Base-by-base conservation (phyloP, 805 yeast genomes). In the Saturnispora diversa region DNA sequence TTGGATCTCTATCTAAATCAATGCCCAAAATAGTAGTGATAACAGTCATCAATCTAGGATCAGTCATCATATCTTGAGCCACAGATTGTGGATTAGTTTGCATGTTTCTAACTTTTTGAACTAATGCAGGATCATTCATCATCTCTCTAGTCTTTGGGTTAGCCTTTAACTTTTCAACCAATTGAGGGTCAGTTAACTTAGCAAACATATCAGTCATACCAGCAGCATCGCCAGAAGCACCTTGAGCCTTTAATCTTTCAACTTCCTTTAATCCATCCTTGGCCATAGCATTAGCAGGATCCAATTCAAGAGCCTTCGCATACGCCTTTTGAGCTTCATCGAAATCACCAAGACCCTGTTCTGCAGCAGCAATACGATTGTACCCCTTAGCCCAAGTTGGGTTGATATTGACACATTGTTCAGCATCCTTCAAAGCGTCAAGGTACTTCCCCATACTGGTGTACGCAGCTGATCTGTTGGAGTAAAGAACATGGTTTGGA, bases 371-470 rank as follows among this genome's bases (percentile, higher is more conserved):
- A 27, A 83, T 82, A 63, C 99, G 80, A 55, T 79, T 83, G 69
- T 83, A 84, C 35, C 97, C 98, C 64, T 92, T 92, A 17, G 96
- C 87, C 97, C 97, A 92, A 2, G 80, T 50, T 12, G 87, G 80
- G 49, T 84, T 85, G 63, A 87, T 77, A 53, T 75, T 72, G 40
- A 83, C 78, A 64, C 95, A 83, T 55, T 82, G 75, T 44, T 84
- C 64, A 13, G 97, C 98, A 61, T 92, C 98, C 34, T 69, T 66
- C 45, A 86, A 68, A 3, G 97, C 98, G 44, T 78, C 66, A 17
- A 60, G 60, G 55, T 79, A 92, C 53, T 87, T 66, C 55, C 77
- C 77, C 65, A 78, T 63, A 6, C 96, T 84, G 4, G 97, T 82
- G 55, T 80, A 80, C 43, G 86, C 75, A 11, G 95, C 98, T 9